phyloP scores from a whole-genome alignment of 208 protist genomes.

The Vickermania ingenoplastis region DNA sequence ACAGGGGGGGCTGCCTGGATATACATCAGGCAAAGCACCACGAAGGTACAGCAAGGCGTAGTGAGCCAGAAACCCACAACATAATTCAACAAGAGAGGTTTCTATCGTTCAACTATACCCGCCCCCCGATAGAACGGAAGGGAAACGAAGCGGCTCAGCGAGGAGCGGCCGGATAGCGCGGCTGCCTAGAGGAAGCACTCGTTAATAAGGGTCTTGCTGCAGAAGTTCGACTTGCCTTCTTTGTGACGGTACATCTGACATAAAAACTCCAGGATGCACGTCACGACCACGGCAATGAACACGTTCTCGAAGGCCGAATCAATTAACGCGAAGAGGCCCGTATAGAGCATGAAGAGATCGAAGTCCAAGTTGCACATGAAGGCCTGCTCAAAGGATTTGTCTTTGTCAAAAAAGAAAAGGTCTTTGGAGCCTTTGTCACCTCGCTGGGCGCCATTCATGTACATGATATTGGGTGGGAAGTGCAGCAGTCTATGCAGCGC shows the following conservation, averaged over 20 bases:
- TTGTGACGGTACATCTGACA: conserved; percentile 35
- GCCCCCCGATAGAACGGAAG: too few species aligned
- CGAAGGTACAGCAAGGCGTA: too few species aligned
- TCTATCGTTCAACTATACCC: too few species aligned
- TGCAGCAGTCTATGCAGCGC: conserved; percentile 51
- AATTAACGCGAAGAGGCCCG: conserved; percentile 53
- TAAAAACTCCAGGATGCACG: conserved; percentile 48
- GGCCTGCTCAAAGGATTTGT: conserved; percentile 39
- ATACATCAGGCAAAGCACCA: too few species aligned
- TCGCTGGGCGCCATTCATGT: conserved; percentile 70
- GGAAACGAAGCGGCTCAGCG: too few species aligned
- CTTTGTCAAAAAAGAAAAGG: conserved; percentile 78
- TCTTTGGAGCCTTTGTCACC: conserved; percentile 56
- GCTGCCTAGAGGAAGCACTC: conserved; percentile 50
- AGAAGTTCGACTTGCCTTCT: conserved; percentile 61
- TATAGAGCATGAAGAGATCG: conserved; percentile 64
- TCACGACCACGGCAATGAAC: conserved; percentile 46
- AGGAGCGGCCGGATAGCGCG: too few species aligned
- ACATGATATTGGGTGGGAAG: conserved; percentile 72
- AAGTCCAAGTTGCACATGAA: conserved; percentile 70
- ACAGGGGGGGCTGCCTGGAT: too few species aligned
- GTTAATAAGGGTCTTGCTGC: conserved; percentile 74
- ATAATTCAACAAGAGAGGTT: too few species aligned
- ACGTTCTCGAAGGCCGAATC: conserved; percentile 58
- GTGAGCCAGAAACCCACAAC: too few species aligned